These are phyloP conservation scores for Posidonia australis DNA, from an alignment of 106 monocot genomes.

Conservation along the genomic window DNA sequence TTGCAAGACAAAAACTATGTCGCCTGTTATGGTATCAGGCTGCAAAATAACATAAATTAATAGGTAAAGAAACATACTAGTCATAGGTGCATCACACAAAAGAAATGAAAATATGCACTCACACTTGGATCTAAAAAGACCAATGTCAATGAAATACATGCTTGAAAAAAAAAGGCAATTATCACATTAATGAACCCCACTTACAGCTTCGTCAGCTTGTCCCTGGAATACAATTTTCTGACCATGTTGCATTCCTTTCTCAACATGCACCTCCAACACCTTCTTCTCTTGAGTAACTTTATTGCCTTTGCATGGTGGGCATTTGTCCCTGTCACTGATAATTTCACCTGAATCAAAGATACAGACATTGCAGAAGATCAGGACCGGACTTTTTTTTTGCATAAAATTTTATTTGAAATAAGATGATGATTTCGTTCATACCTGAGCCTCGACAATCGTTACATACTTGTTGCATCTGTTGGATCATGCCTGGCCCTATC, in stretches of 20 bases:
- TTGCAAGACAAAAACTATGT: slow-evolving; percentile 62
- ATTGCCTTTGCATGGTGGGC: slow-evolving; percentile 55
- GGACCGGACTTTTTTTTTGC: neutral
- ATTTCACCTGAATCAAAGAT: slow-evolving; percentile 42
- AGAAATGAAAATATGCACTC: neutral
- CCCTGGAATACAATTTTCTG: slow-evolving; percentile 81
- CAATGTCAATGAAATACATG: too few species aligned
- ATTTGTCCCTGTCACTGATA: slow-evolving; percentile 73
- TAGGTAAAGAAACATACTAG: neutral
- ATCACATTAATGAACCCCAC: neutral
- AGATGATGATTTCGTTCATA: slow-evolving; percentile 4
- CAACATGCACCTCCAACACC: slow-evolving; percentile 73
- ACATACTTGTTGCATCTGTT: slow-evolving; percentile 73
- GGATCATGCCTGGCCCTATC: slow-evolving; percentile 77
- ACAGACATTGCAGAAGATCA: neutral
- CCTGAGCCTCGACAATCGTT: slow-evolving; percentile 66
- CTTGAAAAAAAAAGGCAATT: too few species aligned
- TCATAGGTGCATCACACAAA: neutral
- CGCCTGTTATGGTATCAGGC: slow-evolving; percentile 53
- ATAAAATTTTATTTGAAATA: neutral
- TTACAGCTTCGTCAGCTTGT: slow-evolving; percentile 83
- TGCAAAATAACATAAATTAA: slow-evolving; percentile 11
- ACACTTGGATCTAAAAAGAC: too few species aligned
- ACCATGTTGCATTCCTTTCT: slow-evolving; percentile 86
- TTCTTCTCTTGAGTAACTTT: slow-evolving; percentile 76